Base-by-base conservation (phyloP, 768 basidiomycete genomes). In the Amanita muscaria region DNA sequence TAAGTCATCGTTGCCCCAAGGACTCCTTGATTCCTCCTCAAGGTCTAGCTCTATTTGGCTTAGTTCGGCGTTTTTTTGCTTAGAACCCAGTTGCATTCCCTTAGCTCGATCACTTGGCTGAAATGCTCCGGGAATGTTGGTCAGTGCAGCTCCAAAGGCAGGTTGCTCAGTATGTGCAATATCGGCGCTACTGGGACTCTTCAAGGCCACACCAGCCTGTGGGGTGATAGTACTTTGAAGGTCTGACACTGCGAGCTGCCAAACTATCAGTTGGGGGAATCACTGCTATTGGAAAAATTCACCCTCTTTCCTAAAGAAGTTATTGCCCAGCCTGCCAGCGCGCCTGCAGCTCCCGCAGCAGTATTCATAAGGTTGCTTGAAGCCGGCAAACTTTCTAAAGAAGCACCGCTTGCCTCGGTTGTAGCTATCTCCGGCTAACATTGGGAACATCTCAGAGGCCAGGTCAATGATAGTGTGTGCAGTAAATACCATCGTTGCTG, bases 281-380 rank as follows among this genome's bases (percentile, higher is more conserved):
- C 16, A 31, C 47, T 35, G 7, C 24, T 4, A 12, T 44, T 18
- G 21, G 41, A 4, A 15, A 7, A 16, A 36, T 65, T 23, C 42
- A 86, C 87, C 70, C 85, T 87, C 65, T 80, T 92, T 21, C 86
- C 81, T 0, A 97, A 56, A 0, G 87, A 91, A 3, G 90, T 86
- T 33, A 97, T 89, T 2, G 94, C 94, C 94, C 94, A 98, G 5
- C 92, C 90, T 11, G 94, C 93, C 3, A 99, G 66, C 14, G 83
- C 86, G 6, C 88, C 84, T 14, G 93, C 94, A 2, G 92, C 93
- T 0, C 91, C 92, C 0, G 91, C 82, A 0, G 94, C 91, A 3
- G 81, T 81, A 52, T 82, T 90, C 12, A 88, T 88, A 2, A 96
- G 64, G 9, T 72, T 77, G 53, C 68, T 58, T 64, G 68, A 66